Conservation (phyloP, 2,329 filamentous ascomycete genomes). For the Huntiella decipiens region DNA sequence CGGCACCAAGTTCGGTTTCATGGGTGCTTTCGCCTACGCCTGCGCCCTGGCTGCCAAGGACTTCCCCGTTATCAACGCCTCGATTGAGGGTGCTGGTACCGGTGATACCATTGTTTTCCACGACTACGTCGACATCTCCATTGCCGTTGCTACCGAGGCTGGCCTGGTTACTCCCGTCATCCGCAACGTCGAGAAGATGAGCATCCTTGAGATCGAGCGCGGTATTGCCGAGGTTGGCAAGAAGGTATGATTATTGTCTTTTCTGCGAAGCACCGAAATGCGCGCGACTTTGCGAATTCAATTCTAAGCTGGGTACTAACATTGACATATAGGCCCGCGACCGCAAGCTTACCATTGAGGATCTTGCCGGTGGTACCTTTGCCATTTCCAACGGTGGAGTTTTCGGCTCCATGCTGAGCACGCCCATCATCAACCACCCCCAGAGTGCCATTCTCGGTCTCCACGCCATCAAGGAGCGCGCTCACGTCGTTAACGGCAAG, state of each 20-base stretch:
- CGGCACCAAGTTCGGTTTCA: conserved; percentile 96
- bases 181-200: conserved; percentile 75
- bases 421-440: conserved; percentile 93
- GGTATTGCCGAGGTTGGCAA: conserved; percentile 84
- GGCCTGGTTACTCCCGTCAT: conserved; percentile 93
- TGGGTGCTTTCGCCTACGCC: conserved; percentile 90
- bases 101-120: conserved; percentile 97
- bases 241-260: conserved; percentile 42
- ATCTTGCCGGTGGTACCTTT: conserved; percentile 97
- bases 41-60: conserved; percentile 85
- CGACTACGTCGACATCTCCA: conserved; percentile 94
- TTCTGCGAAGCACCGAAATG: not conserved
- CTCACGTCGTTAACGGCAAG: conserved; percentile 80
- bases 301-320: conserved; percentile 9
- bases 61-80: conserved; percentile 85
- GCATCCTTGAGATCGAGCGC: conserved; percentile 76
- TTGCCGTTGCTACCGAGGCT: conserved; percentile 94
- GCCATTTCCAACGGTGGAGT: conserved; percentile 96
- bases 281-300: too few relatives aligned
- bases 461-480: conserved; percentile 90
- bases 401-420: conserved; percentile 93
- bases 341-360: conserved; percentile 92
- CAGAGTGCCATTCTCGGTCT: conserved; percentile 84
- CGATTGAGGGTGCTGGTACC: conserved; percentile 85
- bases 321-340: conserved; percentile 52